A percentile compares a stretch with the other conserved stretches of the same genome.
phyloP scores from a whole-genome alignment of 306 rosid genomes.

The Trichosanthes truncata region DNA sequence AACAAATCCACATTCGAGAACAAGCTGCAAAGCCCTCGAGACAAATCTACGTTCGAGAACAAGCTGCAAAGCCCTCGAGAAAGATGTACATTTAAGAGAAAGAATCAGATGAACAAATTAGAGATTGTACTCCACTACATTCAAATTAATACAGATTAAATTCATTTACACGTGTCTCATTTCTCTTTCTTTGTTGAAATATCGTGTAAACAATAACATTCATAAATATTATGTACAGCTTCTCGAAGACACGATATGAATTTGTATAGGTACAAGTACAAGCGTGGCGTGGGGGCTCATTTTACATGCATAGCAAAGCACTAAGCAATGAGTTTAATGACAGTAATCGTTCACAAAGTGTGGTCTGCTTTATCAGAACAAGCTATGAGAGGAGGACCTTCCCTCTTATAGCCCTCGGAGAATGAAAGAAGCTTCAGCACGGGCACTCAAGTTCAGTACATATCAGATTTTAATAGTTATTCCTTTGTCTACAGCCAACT shows the following conservation, averaged over 20 bases:
- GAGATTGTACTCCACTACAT: too few species aligned
- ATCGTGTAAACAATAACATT: too few species aligned
- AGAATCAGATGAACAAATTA: too few species aligned
- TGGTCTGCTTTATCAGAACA: background rate
- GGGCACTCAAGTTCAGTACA: background rate
- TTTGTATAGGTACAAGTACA: background rate
- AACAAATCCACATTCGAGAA: too few species aligned
- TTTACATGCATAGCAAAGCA: background rate
- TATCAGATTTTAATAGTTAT: background rate
- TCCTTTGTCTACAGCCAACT: background rate
- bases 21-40: too few species aligned
- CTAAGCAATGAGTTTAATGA: background rate
- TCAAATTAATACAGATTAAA: too few species aligned
- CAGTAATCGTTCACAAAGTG: background rate
- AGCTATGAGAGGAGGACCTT: background rate
- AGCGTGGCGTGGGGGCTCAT: background rate
- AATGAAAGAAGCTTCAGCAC: background rate
- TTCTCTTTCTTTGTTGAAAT: too few species aligned
- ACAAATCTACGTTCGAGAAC: too few species aligned
- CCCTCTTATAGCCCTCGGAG: background rate
- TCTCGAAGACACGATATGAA: background rate
- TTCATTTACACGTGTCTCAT: too few species aligned
- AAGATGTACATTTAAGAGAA: too few species aligned
- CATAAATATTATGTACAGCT: background rate
- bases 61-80: too few species aligned